Conservation (phyloP, 768 basidiomycete genomes). For the Hygrophorus pudorinus region DNA sequence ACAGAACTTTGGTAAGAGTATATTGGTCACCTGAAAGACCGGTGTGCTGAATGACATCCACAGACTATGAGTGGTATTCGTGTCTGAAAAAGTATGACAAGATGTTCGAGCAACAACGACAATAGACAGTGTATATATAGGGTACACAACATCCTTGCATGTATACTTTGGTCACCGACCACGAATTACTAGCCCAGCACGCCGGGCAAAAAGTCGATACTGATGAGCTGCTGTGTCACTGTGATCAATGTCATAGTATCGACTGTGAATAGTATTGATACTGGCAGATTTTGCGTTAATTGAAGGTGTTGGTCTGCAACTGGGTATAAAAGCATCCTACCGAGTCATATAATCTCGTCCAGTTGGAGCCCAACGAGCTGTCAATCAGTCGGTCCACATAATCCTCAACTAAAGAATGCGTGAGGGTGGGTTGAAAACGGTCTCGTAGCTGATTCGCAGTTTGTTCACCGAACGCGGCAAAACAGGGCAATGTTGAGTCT, state of each 20-base stretch:
- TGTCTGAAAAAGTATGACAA: conserved; percentile 71
- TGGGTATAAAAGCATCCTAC: conserved; percentile 30
- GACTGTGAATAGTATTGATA: conserved; percentile 94
- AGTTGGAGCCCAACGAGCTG: conserved; percentile 82
- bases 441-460: conserved; percentile 84
- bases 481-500: conserved; percentile 91
- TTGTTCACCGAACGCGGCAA: conserved; percentile 82
- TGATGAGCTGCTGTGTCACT: neutral
- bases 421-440: conserved; percentile 86
- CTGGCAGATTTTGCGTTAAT: conserved; percentile 25
- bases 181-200: neutral
- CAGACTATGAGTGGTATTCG: conserved; percentile 83
- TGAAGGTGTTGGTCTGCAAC: neutral
- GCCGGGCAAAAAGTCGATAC: neutral
- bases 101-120: conserved; percentile 30
- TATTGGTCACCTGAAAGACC: neutral
- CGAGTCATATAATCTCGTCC: conserved; percentile 95
- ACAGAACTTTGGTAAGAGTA: conserved; percentile 60
- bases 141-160: no score
- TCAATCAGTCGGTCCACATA: conserved; percentile 88
- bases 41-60: conserved; percentile 4
- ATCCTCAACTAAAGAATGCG: conserved; percentile 75
- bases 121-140: neutral
- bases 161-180: no score
- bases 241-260: conserved; percentile 39